Base-by-base conservation (phyloP, 2,329 filamentous ascomycete genomes). In the Dothiorella sarmentorum region DNA sequence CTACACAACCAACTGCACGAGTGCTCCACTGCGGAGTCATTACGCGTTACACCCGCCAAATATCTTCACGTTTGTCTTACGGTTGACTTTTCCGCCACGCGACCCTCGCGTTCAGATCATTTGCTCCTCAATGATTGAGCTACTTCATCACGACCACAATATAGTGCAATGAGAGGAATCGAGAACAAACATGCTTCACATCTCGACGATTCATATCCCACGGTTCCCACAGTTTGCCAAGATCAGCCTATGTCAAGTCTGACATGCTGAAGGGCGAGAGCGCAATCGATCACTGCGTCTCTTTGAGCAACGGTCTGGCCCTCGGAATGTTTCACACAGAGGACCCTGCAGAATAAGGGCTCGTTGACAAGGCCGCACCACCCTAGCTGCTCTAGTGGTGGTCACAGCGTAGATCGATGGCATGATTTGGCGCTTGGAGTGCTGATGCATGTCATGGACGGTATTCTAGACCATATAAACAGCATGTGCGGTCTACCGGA, bases 261-360 rank as follows among this genome's bases (percentile, higher is more conserved):
- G 29, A 22, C 26, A 9, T 11, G 18, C n/a, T 24, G 2, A 5
- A 18, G n/a, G 17, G 26, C 3, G 7, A 15, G 1, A 11, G 17
- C 11, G n/a, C n/a, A n/a, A n/a, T n/a, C n/a, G n/a, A n/a, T 33
- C 27, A 37, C 2, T 6, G 22, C 10, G 9, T 7, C 0, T 26
- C 20, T 26, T 5, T 2, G 0, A 24, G 22, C 9, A n/a, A 7
- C 26, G 18, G 29, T 27, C 38, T 56, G 27, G 38, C 11, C 40
- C 15, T 6, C n/a, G 4, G 1, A 4, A 13, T 58, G 56, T 58
- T 27, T 58, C 26, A 58, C 10, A n/a, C 17, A 26, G 3, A 4
- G 18, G 37, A 52, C 37, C 56, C 45, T 52, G 56, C 11, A 44
- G 56, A 52, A 58, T 38, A 58, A 52, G 44, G 56, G 56, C 29